phyloP scores from a whole-genome alignment of 345 rosid species.

The Xanthoceras sorbifolium region DNA sequence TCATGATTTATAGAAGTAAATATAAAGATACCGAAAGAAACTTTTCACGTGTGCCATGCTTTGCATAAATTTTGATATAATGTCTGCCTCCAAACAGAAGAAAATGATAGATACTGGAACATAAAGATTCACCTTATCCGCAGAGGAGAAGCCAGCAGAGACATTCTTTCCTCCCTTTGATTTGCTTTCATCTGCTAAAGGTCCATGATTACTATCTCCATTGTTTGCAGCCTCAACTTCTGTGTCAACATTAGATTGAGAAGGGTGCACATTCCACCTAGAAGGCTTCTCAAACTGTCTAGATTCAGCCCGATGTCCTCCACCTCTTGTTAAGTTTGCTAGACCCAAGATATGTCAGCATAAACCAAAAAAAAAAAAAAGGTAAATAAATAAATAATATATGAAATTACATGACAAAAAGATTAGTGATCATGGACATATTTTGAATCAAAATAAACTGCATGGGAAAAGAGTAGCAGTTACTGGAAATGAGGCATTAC shows the following conservation, averaged over 20 bases:
- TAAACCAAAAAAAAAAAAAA: constrained; percentile 10
- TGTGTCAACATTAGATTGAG: constrained; percentile 38
- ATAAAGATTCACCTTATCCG: constrained; percentile 49
- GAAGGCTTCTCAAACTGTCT: constrained; percentile 35
- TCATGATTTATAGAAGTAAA: not conserved
- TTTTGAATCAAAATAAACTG: not conserved
- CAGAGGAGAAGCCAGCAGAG: constrained; percentile 37
- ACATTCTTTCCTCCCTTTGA: constrained; percentile 49
- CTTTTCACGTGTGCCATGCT: not conserved
- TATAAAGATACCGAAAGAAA: not conserved
- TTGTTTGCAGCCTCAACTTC: constrained; percentile 42
- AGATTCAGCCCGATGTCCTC: constrained; percentile 36
- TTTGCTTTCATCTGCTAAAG: constrained; percentile 44
- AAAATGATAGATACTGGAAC: not conserved
- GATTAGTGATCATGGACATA: not conserved
- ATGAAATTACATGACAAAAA: not conserved
- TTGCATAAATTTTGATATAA: not conserved
- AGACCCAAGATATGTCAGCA: constrained; percentile 17
- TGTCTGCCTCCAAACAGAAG: not conserved
- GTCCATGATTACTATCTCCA: constrained; percentile 31
- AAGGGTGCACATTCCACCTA: constrained; percentile 40
- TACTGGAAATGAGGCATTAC: not conserved
- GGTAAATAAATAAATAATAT: not conserved
- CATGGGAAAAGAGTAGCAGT: not conserved
- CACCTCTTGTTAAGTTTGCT: constrained; percentile 32